Evolutionary conservation across 495 filamentous ascomycete species (phyloP).

Genomic region (Penicillium canariense): DNA sequence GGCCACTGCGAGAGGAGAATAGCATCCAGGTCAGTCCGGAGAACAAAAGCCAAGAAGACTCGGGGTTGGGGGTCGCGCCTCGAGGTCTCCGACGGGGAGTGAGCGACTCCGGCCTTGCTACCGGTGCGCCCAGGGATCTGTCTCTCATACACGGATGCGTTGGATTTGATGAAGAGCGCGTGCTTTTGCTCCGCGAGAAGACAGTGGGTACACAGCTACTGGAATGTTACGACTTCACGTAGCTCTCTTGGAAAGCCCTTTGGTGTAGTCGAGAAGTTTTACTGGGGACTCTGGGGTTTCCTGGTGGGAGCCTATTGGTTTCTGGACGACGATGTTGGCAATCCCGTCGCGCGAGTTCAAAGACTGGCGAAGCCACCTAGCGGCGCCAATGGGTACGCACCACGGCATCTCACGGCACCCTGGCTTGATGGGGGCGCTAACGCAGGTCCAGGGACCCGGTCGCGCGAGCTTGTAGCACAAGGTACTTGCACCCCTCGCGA

Average conservation of each 20-base stretch:
- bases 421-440: conserved; percentile 14
- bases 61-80: not conserved
- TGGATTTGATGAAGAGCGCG: conserved; percentile 91
- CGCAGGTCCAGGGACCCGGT: conserved; percentile 13
- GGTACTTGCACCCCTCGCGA: conserved; percentile 19
- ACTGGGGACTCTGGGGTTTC: not conserved
- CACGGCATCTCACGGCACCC: not conserved
- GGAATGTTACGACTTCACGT: conserved; percentile 92
- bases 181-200: conserved; percentile 78
- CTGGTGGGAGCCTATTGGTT: not conserved
- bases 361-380: not conserved
- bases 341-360: not conserved
- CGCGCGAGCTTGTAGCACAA: conserved; percentile 24
- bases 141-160: conserved; percentile 59
- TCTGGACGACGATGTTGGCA: not conserved
- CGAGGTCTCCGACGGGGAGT: not conserved
- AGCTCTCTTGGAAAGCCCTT: conserved; percentile 9
- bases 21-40: conserved; percentile 56
- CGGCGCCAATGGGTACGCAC: not conserved
- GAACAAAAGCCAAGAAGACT: conserved; percentile 17
- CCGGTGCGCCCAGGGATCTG: conserved; percentile 3
- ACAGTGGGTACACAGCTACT: conserved; percentile 65
- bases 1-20: conserved; percentile 39
- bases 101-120: not conserved
- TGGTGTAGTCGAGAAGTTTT: not conserved